Evolutionary conservation across 805 yeast genomes (phyloP).

Genomic region (Hanseniaspora guilliermondii): DNA sequence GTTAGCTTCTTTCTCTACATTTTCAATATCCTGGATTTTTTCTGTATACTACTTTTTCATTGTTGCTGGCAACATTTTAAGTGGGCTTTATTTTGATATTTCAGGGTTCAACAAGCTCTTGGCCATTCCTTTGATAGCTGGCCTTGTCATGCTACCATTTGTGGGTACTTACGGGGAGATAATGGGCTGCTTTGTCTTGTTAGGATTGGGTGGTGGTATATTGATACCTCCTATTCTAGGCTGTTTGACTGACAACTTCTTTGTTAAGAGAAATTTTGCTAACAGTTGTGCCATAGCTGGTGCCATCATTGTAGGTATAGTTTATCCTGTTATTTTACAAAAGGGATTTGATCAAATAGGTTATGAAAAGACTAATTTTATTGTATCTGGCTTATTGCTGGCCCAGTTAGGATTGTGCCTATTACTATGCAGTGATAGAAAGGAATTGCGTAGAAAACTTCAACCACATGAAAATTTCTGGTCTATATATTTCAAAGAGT

Average conservation of each 20-base stretch:
- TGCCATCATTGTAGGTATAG: conserved; percentile 54
- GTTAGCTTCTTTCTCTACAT: conserved; percentile 33
- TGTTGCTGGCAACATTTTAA: conserved; percentile 26
- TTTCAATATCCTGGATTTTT: conserved; percentile 60
- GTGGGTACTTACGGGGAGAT: conserved; percentile 45
- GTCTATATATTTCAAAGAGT: conserved; percentile 18
- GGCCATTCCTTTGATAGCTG: conserved; percentile 34
- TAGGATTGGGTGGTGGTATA: conserved; percentile 43
- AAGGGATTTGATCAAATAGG: conserved; percentile 38
- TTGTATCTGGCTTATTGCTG: conserved; percentile 31
- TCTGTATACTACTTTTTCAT: conserved; percentile 24
- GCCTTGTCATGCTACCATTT: conserved; percentile 40
- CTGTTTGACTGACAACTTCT: conserved; percentile 52
- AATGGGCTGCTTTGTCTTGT: conserved; percentile 40
- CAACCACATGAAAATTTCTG: background rate
- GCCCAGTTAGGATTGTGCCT: conserved; percentile 23
- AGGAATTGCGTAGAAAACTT: conserved; percentile 9
- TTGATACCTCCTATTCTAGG: conserved; percentile 45
- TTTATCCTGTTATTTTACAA: conserved; percentile 44
- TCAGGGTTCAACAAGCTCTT: conserved; percentile 39
- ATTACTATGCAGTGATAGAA: conserved; percentile 29
- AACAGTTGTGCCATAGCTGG: conserved; percentile 54
- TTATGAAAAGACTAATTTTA: conserved; percentile 48
- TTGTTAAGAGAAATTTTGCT: conserved; percentile 43
- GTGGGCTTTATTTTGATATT: conserved; percentile 45